phyloP scores from a whole-genome alignment of 768 basidiomycete genomes.

The Tylopilus intermedius region DNA sequence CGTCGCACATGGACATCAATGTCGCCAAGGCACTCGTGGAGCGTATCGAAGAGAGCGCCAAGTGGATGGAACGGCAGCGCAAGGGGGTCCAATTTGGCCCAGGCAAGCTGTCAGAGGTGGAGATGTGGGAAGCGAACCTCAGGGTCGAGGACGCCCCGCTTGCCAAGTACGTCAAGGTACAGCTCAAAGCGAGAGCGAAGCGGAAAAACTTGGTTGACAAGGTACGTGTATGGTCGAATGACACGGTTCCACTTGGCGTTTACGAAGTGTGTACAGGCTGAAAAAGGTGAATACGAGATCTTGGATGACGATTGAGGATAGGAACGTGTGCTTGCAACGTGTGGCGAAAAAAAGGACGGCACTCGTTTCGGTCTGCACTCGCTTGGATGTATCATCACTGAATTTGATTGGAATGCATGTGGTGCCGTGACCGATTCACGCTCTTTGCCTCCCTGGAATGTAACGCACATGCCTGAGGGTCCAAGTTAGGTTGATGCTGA shows the following conservation, averaged over 20 bases:
- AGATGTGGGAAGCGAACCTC: conserved; percentile 63
- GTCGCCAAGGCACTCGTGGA: conserved; percentile 76
- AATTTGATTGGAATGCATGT: not conserved
- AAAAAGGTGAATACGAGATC: conserved; percentile 66
- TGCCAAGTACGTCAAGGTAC: conserved; percentile 74
- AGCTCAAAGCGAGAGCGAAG: conserved; percentile 76
- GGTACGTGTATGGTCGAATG: conserved; percentile 37
- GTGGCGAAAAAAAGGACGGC: not conserved
- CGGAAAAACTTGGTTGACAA: conserved; percentile 67
- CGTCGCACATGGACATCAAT: conserved; percentile 50
- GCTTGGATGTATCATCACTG: not conserved
- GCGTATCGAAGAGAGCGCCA: conserved; percentile 77
- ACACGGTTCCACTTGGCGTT: conserved; percentile 15
- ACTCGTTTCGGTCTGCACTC: not conserved
- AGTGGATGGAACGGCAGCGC: conserved; percentile 72
- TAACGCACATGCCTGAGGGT: not conserved
- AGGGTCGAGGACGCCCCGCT: conserved; percentile 70
- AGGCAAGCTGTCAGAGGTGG: conserved; percentile 60
- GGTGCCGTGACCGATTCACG: not conserved
- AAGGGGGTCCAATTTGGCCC: conserved; percentile 73
- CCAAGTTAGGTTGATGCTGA: conserved; percentile 1
- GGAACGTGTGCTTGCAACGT: not conserved
- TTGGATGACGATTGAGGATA: conserved; percentile 40
- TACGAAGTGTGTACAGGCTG: conserved; percentile 44
- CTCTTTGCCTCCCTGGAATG: not conserved